phyloP scores from a whole-genome alignment of 441 rosid species.

The Pelargonium citronellum region DNA sequence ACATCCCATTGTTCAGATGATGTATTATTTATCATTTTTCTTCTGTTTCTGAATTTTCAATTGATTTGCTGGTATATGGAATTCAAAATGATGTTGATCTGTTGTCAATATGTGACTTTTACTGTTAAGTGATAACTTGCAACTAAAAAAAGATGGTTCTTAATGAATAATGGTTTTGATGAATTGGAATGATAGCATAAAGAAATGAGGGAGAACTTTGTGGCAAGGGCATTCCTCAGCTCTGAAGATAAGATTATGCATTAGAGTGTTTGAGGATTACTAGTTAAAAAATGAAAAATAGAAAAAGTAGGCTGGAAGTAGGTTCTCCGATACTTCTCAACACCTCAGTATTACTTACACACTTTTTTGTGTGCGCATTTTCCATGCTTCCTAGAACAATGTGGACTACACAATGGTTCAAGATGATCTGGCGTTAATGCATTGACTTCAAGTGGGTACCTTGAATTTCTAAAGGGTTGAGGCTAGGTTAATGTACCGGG shows the following conservation, averaged over 20 bases:
- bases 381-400: constrained; percentile 5
- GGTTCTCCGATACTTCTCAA: not conserved
- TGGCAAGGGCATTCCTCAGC: not conserved
- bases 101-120: not conserved
- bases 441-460: not conserved
- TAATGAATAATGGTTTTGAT: not conserved
- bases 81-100: not conserved
- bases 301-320: not conserved
- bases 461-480: not conserved
- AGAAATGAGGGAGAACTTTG: not conserved
- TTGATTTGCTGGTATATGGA: not conserved
- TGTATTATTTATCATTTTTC: constrained; percentile 4
- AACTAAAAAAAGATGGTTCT: not conserved
- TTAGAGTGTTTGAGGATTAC: not conserved
- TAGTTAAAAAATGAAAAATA: not conserved
- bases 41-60: not conserved
- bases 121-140: not conserved
- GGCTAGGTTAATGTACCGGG: not conserved
- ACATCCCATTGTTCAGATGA: constrained; percentile 6
- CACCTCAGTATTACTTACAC: not conserved
- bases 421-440: not conserved
- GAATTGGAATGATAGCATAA: not conserved
- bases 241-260: not conserved
- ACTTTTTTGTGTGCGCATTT: not conserved
- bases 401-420: not conserved